Evolutionary conservation across 2,329 filamentous ascomycete species (phyloP).

Genomic region (Cytospora piceicola): DNA sequence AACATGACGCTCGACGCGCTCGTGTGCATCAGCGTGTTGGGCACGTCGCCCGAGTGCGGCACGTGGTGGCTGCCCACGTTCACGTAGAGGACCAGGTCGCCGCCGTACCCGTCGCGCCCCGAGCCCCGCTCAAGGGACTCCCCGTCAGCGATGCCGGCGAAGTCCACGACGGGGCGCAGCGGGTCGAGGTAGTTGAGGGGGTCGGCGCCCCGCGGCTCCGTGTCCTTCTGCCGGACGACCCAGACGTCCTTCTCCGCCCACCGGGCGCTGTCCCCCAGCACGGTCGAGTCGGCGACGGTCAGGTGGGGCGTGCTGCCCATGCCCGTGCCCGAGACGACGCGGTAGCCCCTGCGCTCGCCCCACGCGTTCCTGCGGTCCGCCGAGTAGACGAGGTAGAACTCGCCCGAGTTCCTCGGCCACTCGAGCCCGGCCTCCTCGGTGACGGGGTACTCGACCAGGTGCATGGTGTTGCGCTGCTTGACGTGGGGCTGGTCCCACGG

Average conservation of each 20-base stretch:
- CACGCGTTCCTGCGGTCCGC: conserved; percentile 42
- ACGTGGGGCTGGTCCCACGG: conserved; percentile 29
- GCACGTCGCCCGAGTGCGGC: conserved; percentile 47
- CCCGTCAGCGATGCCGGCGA: conserved; percentile 43
- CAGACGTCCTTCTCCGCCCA: conserved; percentile 40
- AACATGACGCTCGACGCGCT: conserved; percentile 44
- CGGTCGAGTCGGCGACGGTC: conserved; percentile 38
- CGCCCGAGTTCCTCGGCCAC: conserved; percentile 41
- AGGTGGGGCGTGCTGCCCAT: conserved; percentile 33
- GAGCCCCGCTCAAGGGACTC: conserved; percentile 34
- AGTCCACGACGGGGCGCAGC: conserved; percentile 46
- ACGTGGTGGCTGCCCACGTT: conserved; percentile 52
- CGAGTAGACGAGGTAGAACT: conserved; percentile 46
- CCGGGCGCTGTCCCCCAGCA: conserved; percentile 38
- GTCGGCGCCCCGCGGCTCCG: conserved; percentile 44
- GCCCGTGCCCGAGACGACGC: conserved; percentile 43
- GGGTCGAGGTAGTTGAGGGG: conserved; percentile 43
- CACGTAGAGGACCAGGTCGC: conserved; percentile 44
- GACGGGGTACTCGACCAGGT: conserved; percentile 24
- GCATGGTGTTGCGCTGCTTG: conserved; percentile 29
- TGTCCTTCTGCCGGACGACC: conserved; percentile 50
- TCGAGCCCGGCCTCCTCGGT: conserved; percentile 24
- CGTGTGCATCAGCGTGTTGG: conserved; percentile 48
- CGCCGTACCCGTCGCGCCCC: conserved; percentile 31
- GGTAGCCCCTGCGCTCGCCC: conserved; percentile 48